A percentile compares a stretch with the other conserved stretches of the same genome.
phyloP scores from a whole-genome alignment of 495 filamentous ascomycete genomes.

The Aspergillus steynii region DNA sequence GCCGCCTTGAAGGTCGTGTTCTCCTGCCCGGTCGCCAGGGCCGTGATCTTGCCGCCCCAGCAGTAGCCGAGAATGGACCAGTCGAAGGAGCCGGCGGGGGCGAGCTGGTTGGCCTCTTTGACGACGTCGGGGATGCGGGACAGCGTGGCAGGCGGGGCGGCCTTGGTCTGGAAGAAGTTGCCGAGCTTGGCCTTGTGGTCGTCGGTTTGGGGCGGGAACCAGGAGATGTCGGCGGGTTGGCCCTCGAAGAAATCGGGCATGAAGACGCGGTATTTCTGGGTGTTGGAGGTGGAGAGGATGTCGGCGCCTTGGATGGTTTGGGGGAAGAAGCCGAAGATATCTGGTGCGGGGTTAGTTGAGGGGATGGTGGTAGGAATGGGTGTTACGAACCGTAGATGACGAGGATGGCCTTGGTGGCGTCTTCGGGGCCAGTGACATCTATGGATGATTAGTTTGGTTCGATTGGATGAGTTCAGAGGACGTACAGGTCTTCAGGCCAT shows the following conservation, averaged over 20 bases:
- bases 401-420: slow-evolving; percentile 54
- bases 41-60: slow-evolving; percentile 86
- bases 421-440: slow-evolving; percentile 56
- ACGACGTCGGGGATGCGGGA: slow-evolving; percentile 64
- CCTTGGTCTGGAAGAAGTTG: slow-evolving; percentile 73
- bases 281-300: slow-evolving; percentile 48
- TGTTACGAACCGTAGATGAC: slow-evolving; percentile 48
- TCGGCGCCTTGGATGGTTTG: slow-evolving; percentile 60
- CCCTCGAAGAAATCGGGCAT: slow-evolving; percentile 61
- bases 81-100: slow-evolving; percentile 48
- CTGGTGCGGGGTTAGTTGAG: slow-evolving; percentile 19
- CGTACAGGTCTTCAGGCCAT: slow-evolving; percentile 64
- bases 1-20: slow-evolving; percentile 68
- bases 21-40: slow-evolving; percentile 55
- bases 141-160: slow-evolving; percentile 61
- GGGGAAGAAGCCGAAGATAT: slow-evolving; percentile 58
- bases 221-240: slow-evolving; percentile 43
- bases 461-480: background rate
- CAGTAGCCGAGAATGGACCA: slow-evolving; percentile 93
- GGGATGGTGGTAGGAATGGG: background rate
- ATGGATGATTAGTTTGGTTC: slow-evolving; percentile 9
- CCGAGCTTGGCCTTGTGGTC: slow-evolving; percentile 77
- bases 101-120: slow-evolving; percentile 51
- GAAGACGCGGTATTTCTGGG: slow-evolving; percentile 57
- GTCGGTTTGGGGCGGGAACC: slow-evolving; percentile 75